Evolutionary conservation across 164 flowering plant species (phyloP).

Genomic region (Tetrastigma voinierianum): DNA sequence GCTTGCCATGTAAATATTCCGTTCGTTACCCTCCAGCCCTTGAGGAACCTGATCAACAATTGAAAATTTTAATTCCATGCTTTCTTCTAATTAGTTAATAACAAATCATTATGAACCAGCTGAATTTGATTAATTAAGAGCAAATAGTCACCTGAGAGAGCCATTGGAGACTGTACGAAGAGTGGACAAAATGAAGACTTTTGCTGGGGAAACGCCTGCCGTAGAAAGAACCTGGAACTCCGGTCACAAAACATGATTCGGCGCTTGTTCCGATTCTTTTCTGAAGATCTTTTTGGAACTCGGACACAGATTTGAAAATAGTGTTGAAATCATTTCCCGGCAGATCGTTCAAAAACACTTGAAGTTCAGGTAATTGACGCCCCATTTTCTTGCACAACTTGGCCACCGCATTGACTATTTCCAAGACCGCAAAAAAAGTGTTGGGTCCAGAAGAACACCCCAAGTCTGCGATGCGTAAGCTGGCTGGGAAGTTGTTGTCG

Average conservation of each 20-base stretch:
- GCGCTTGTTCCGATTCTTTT: slow-evolving; percentile 18
- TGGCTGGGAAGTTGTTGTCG: slow-evolving; percentile 13
- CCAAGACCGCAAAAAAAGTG: slow-evolving; percentile 35
- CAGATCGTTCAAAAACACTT: slow-evolving; percentile 58
- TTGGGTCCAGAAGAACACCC: slow-evolving; percentile 85
- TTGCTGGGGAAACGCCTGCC: slow-evolving; percentile 48
- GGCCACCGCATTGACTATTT: slow-evolving; percentile 27
- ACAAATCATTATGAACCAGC: not conserved
- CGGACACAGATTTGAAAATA: slow-evolving; percentile 37
- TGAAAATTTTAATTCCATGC: not conserved
- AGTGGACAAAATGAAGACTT: slow-evolving; percentile 55
- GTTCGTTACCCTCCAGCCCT: too few relatives aligned
- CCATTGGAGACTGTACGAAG: slow-evolving; percentile 68
- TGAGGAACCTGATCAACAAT: too few relatives aligned
- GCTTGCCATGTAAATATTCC: too few relatives aligned
- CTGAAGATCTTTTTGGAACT: slow-evolving; percentile 23
- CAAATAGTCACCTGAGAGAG: slow-evolving; percentile 49
- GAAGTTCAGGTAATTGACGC: slow-evolving; percentile 31
- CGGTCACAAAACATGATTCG: slow-evolving; percentile 41
- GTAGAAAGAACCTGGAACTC: slow-evolving; percentile 62
- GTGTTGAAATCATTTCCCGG: slow-evolving; percentile 70
- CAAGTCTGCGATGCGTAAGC: slow-evolving; percentile 53
- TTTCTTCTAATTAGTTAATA: not conserved
- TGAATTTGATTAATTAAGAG: not conserved
- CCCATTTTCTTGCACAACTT: slow-evolving; percentile 5